Conservation (phyloP, 306 rosid species). For the Corylus americana region DNA sequence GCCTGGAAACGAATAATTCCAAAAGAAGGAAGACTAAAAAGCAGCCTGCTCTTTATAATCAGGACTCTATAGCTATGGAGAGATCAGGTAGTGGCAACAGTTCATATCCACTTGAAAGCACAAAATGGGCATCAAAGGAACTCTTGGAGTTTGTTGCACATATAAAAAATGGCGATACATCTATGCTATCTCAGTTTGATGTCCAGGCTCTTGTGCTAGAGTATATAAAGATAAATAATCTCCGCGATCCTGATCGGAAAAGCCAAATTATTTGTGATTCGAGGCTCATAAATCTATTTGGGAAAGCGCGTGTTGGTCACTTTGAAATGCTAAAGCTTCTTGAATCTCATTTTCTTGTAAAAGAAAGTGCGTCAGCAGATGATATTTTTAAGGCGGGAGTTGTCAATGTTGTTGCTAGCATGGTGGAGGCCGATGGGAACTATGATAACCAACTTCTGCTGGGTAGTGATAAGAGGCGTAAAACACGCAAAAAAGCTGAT, state of each 20-base stretch:
- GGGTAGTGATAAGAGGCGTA: constrained; percentile 57
- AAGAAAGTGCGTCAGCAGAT: constrained; percentile 43
- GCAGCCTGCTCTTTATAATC: constrained; percentile 34
- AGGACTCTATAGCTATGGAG: constrained; percentile 33
- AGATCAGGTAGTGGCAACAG: constrained; percentile 38
- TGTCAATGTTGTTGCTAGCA: constrained; percentile 43
- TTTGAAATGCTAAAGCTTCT: constrained; percentile 85
- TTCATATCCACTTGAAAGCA: constrained; percentile 43
- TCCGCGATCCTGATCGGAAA: constrained; percentile 73
- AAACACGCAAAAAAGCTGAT: constrained; percentile 44
- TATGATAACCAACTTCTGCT: constrained; percentile 36
- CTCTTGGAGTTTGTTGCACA: constrained; percentile 90
- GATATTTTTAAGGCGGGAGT: constrained; percentile 37
- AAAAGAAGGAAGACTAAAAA: constrained; percentile 43
- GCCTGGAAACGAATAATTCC: constrained; percentile 47
- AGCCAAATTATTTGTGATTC: constrained; percentile 75
- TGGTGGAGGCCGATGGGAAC: constrained; percentile 50
- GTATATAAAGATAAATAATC: constrained; percentile 71
- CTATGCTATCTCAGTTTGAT: constrained; percentile 64
- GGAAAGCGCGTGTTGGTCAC: constrained; percentile 68
- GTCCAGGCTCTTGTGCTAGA: constrained; percentile 71
- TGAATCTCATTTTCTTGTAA: constrained; percentile 65
- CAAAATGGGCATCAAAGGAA: constrained; percentile 83
- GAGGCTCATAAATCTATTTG: constrained; percentile 73
- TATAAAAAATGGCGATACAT: constrained; percentile 76